phyloP scores from a whole-genome alignment of 2,329 filamentous ascomycete genomes.

The Alternaria viburni region DNA sequence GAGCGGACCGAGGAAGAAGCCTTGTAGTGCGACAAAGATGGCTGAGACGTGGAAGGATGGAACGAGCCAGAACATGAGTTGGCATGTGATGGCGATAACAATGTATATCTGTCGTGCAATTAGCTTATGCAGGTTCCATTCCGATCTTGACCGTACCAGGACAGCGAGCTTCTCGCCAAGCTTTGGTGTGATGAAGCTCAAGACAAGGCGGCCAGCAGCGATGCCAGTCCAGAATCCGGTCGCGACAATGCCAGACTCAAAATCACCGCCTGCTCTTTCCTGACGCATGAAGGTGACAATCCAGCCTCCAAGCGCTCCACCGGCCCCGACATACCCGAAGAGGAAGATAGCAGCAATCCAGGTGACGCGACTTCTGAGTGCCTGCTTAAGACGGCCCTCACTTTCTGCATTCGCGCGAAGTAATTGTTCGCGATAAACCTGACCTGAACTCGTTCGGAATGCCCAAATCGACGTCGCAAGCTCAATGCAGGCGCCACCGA shows the following conservation, averaged over 20 bases:
- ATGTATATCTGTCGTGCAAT: conserved; percentile 62
- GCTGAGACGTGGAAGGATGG: conserved; percentile 74
- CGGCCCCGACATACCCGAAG: conserved; percentile 76
- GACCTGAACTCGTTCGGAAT: conserved; percentile 68
- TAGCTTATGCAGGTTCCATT: conserved; percentile 32
- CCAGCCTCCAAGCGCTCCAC: conserved; percentile 78
- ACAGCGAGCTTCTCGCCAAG: conserved; percentile 70
- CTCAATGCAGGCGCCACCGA: conserved; percentile 62
- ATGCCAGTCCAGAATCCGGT: conserved; percentile 85
- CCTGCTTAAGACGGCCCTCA: conserved; percentile 56
- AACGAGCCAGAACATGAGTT: conserved; percentile 79
- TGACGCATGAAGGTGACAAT: conserved; percentile 82
- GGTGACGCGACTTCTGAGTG: conserved; percentile 59
- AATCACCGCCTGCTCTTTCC: conserved; percentile 70
- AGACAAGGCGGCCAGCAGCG: conserved; percentile 71
- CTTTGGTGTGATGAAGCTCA: conserved; percentile 75
- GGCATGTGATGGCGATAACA: conserved; percentile 63
- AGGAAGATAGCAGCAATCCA: conserved; percentile 76
- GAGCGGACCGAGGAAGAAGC: conserved; percentile 78
- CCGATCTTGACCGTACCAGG: conserved; percentile 50
- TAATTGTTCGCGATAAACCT: conserved; percentile 59
- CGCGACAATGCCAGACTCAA: conserved; percentile 73
- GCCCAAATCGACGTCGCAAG: conserved; percentile 57
- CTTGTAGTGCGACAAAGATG: conserved; percentile 71
- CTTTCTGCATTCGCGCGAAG: conserved; percentile 46